Evolutionary conservation across 805 yeast species (phyloP).

Genomic region (Nakazawaea siamensis): DNA sequence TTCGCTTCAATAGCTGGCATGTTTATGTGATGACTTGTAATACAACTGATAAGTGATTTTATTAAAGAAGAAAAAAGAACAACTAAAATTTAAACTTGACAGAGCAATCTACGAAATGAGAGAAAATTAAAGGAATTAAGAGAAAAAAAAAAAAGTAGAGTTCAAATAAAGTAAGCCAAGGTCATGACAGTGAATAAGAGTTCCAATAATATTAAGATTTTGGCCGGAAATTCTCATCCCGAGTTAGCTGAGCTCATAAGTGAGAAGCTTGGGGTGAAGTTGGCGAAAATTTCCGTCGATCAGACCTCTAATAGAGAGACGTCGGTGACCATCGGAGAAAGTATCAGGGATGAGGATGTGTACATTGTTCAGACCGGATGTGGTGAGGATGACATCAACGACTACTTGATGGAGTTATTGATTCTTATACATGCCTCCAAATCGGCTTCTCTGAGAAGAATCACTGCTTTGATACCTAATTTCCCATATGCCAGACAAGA

Average conservation of each 20-base stretch:
- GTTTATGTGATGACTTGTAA: neutral
- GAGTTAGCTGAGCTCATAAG: conserved; percentile 72
- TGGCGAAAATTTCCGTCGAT: conserved; percentile 72
- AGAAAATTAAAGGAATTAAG: too few relatives aligned
- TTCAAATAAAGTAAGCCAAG: too few relatives aligned
- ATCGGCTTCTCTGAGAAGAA: conserved; percentile 90
- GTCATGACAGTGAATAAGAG: conserved; percentile 24
- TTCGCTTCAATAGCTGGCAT: conserved; percentile 9
- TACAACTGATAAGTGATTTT: neutral
- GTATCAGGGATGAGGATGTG: conserved; percentile 87
- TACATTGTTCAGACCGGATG: conserved; percentile 80
- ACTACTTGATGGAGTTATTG: conserved; percentile 77
- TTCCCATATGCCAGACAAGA: conserved; percentile 98
- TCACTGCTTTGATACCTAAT: conserved; percentile 91
- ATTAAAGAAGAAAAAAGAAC: neutral
- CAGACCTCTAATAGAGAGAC: conserved; percentile 87
- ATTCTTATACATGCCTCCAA: conserved; percentile 91
- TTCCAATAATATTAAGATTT: conserved; percentile 39
- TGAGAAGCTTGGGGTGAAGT: conserved; percentile 50
- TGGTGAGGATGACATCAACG: conserved; percentile 70
- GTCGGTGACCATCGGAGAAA: conserved; percentile 79
- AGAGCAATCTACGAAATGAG: too few relatives aligned
- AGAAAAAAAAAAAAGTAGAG: too few relatives aligned
- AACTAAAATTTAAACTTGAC: too few relatives aligned
- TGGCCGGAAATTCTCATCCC: conserved; percentile 74